A percentile compares a stretch with the other conserved stretches of the same genome.
Evolutionary conservation across 2,329 filamentous ascomycete genomes (phyloP).

Genomic region (Xylariaceae sp.): DNA sequence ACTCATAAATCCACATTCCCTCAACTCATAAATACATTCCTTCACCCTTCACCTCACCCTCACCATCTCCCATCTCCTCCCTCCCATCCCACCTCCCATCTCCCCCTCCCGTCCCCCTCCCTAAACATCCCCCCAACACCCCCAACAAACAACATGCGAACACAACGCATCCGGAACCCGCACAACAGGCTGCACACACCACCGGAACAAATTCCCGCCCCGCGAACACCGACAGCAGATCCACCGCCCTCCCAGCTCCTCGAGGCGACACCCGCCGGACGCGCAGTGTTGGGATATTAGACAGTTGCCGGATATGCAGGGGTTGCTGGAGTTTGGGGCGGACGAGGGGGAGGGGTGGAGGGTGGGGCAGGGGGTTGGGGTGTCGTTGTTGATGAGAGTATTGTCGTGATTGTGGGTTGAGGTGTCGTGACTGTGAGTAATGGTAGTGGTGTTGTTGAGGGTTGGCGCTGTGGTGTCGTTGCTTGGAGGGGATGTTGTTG

Average conservation of each 20-base stretch:
- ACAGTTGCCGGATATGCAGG: conserved; percentile 43
- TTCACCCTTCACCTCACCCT: no score
- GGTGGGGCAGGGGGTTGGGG: no score
- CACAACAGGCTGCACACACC: conserved; percentile 43
- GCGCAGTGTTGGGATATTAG: conserved; percentile 42
- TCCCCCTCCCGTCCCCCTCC: no score
- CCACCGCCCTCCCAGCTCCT: conserved; percentile 46
- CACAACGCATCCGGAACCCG: conserved; percentile 47
- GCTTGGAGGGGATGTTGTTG: background rate
- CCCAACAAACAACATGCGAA: conserved; percentile 46
- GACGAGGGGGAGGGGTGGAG: no score
- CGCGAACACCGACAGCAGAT: conserved; percentile 45
- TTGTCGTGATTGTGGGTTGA: no score
- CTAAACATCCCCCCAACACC: conserved; percentile 36
- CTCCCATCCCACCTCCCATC: no score
- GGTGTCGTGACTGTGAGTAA: no score
- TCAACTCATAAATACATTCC: no score
- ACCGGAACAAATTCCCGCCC: conserved; percentile 41
- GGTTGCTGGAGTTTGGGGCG: conserved; percentile 30
- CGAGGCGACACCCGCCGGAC: conserved; percentile 44
- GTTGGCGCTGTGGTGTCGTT: no score
- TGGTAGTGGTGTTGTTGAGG: conserved; percentile 14
- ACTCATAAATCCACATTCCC: no score
- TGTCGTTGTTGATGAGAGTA: conserved; percentile 5
- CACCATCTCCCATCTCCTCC: no score